Evolutionary conservation across 1,284 basidiomycete species (phyloP), one percentile per base, ranked within the genome.

Genomic region (Apiotrichum montevideense): DNA sequence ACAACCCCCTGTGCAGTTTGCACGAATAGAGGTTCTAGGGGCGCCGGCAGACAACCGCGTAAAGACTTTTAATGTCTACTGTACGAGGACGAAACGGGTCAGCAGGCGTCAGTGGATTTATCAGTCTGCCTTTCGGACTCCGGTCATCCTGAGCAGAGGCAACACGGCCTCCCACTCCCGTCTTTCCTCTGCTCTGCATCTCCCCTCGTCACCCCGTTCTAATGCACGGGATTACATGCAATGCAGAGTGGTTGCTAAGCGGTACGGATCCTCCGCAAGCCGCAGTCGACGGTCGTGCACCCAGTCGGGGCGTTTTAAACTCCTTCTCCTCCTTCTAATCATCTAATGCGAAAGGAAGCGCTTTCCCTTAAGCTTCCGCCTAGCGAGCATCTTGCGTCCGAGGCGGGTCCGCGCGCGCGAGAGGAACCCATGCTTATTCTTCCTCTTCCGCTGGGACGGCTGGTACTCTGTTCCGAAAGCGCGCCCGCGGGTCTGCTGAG

Each of bases 361-460:
- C 62, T 84, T 80, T 10, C 85, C 84, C 73, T 85, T 85, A 41
- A 77, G 77, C 57, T 80, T 70, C 46, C 86, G 79, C 46, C 82
- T 72, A 37, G 72, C 78, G 57, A 88, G 76, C 48, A 87, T 83
- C 71, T 84, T 70, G 54, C 69, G 61, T n/a, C 70, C 74, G 35
- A 56, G 54, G 5, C 35, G 37, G 6, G 48, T 56, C 13, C 45
- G 41, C 41, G 81, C 82, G 70, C 86, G 83, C 0, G 85, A 81
- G 41, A 95, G 79, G 73, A 92, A 95, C 8, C 91, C 91, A 70
- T 92, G 89, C 74, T 87, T 88, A 60, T 88, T 82, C 79, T 95
- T 95, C 51, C 91, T 79, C 71, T 88, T 88, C 51, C 90, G 81
- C 77, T 92, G 90, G 0, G 87, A 89, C 3, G 90, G 90, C 71